phyloP scores from a whole-genome alignment of 108 stramenopile genomes.

The Cyclotella distinguenda region DNA sequence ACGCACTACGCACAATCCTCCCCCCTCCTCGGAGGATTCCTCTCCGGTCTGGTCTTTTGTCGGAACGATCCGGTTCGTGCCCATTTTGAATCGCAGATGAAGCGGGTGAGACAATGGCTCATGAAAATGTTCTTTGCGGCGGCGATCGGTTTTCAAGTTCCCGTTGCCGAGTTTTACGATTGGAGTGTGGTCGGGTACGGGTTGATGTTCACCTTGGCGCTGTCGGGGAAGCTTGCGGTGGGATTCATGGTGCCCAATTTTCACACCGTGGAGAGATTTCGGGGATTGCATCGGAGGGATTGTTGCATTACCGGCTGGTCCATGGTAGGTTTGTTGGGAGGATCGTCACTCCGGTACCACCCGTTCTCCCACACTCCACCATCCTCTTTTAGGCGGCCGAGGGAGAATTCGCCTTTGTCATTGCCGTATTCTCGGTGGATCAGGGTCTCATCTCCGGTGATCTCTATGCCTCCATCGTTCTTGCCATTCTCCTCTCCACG shows the following conservation, averaged over 20 bases:
- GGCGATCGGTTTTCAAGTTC: constrained; percentile 76
- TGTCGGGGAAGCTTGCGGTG: constrained; percentile 70
- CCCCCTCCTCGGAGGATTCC: constrained; percentile 56
- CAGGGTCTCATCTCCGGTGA: constrained; percentile 52
- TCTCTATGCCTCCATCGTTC: constrained; percentile 69
- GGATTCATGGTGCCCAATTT: constrained; percentile 85
- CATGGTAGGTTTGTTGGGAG: constrained; percentile 45
- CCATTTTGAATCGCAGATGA: constrained; percentile 73
- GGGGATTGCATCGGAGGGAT: constrained; percentile 58
- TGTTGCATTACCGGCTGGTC: constrained; percentile 69
- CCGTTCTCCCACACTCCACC: not conserved
- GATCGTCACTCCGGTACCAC: constrained; percentile 8
- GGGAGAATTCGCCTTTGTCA: constrained; percentile 83
- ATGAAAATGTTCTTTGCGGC: constrained; percentile 89
- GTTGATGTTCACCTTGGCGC: constrained; percentile 57
- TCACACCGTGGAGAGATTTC: constrained; percentile 50
- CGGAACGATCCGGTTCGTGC: constrained; percentile 56
- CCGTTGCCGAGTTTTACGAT: constrained; percentile 66
- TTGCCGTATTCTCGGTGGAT: constrained; percentile 68
- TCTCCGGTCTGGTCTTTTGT: constrained; percentile 82
- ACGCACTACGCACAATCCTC: constrained; percentile 61
- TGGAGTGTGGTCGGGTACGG: constrained; percentile 69
- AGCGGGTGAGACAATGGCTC: constrained; percentile 80
- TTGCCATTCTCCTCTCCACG: constrained; percentile 74
- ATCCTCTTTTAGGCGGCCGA: constrained; percentile 51